Conservation (phyloP, 352 stramenopile species). For the Phytophthora meadii region DNA sequence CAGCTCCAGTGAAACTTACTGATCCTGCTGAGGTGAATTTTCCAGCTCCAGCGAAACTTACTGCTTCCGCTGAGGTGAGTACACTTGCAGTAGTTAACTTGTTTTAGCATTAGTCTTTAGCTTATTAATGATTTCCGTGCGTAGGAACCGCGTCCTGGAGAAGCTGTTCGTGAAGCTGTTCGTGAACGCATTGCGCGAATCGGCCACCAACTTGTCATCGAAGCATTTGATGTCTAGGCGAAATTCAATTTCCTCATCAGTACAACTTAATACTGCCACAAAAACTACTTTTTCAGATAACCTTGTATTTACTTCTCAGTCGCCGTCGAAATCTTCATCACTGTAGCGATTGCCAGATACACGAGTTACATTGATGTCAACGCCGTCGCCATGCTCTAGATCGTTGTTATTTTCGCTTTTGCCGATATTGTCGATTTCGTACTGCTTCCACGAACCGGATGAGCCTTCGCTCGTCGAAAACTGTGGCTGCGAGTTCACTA, state of each 20-base stretch:
- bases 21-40: slow-evolving; percentile 24
- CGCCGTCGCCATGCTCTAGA: slow-evolving; percentile 10
- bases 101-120: background rate
- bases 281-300: no score
- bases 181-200: slow-evolving; percentile 74
- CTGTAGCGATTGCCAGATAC: slow-evolving; percentile 49
- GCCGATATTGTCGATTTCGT: slow-evolving; percentile 30
- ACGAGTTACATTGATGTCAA: slow-evolving; percentile 7
- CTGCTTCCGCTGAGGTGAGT: slow-evolving; percentile 19
- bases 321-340: slow-evolving; percentile 64
- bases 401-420: slow-evolving; percentile 39
- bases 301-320: slow-evolving; percentile 31
- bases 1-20: slow-evolving; percentile 21
- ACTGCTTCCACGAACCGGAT: slow-evolving; percentile 38
- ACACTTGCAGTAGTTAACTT: background rate
- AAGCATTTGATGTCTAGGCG: slow-evolving; percentile 53
- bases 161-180: slow-evolving; percentile 50
- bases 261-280: no score
- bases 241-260: no score
- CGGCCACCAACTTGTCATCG: slow-evolving; percentile 70
- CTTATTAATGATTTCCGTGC: background rate
- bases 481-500: background rate
- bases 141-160: slow-evolving; percentile 23
- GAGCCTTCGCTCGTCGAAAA: slow-evolving; percentile 6
- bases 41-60: slow-evolving; percentile 20